Base-by-base conservation (phyloP, 2,329 filamentous ascomycete species). In the Botryotinia calthae region DNA sequence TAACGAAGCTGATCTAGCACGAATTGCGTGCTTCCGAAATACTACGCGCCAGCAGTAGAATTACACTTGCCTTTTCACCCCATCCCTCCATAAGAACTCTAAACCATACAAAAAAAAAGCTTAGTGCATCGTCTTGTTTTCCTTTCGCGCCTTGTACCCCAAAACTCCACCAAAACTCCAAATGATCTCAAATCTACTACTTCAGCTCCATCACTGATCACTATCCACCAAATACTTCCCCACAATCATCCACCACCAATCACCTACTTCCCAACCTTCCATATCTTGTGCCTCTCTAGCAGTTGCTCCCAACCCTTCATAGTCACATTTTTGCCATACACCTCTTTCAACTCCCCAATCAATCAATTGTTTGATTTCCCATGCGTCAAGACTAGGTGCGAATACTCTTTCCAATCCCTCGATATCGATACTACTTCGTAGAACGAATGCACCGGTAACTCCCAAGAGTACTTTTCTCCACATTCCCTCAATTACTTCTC, bases 161-260 rank as follows among this genome's bases (percentile, higher is more conserved):
- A 56, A 18, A 22, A 46, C 44, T 20, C 44, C 22, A 42, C 22
- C 25, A 67, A 40, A 68, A 42, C 48, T 9, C 22, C 48, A 25
- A 9, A 22, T 14, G 34, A 9, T 25, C 10, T 42, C 65, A 68
- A 40, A n/a, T 25, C 3, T n/a, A 42, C 34, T 18, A 42, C 22
- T 10, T 37, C 37, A 56, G 18, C 37, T 44, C 20, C 28, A 31
- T 62, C 42, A 59, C 10, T 18, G 8, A 70, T 71, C 69, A 34
- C 42, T 40, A 31, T 65, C 48, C 31, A 64, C 70, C 71, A 70
- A 75, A 66, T 73, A 56, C 42, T 37, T 63, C n/a, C 84, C 86
- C 1, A 87, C 83, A 34, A 86, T 84, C 69, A 90, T 79, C 88
- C 90, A 92, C 90, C 90, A 93, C 90, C 89, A 91, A 79, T 91